A percentile compares a stretch with the other conserved stretches of the same genome.
Evolutionary conservation across 2,329 filamentous ascomycete genomes (phyloP).

Genomic region (Mariannaea elegans): DNA sequence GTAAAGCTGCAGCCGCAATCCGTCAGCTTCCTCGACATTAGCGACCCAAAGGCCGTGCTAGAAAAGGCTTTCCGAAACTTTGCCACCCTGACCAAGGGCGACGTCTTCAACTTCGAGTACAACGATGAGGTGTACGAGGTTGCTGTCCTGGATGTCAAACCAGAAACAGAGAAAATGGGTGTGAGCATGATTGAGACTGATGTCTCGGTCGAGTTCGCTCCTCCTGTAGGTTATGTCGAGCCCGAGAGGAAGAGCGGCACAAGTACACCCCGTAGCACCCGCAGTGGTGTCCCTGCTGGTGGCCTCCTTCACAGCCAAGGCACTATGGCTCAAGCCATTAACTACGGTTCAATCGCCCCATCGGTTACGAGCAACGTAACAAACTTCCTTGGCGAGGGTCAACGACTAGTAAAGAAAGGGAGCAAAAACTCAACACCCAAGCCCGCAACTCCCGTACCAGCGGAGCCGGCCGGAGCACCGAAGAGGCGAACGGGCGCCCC

Average conservation of each 20-base stretch:
- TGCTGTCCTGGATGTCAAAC: conserved; percentile 92
- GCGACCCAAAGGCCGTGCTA: conserved; percentile 94
- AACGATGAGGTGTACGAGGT: conserved; percentile 95
- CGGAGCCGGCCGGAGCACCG: conserved; percentile 42
- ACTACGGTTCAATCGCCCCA: conserved; percentile 90
- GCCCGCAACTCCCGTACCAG: conserved; percentile 73
- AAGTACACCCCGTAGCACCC: conserved; percentile 79
- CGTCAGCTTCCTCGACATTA: conserved; percentile 93
- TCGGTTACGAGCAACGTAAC: conserved; percentile 75
- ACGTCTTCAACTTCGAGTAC: conserved; percentile 96
- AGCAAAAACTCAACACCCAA: conserved; percentile 74
- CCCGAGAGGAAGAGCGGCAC: conserved; percentile 82
- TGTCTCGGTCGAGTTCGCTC: conserved; percentile 93
- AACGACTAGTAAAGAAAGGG: conserved; percentile 84
- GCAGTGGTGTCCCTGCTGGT: conserved; percentile 71
- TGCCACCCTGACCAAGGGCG: conserved; percentile 89
- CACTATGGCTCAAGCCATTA: conserved; percentile 97
- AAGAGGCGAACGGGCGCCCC: conserved; percentile 75
- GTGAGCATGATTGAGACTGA: conserved; percentile 98
- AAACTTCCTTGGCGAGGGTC: conserved; percentile 82
- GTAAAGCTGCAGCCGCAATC: conserved; percentile 98
- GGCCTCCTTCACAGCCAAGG: conserved; percentile 85
- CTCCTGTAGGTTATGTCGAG: conserved; percentile 94
- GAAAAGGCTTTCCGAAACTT: conserved; percentile 98
- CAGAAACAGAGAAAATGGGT: conserved; percentile 80